Base-by-base conservation (phyloP, 352 stramenopile genomes). In the Globisporangium polare region DNA sequence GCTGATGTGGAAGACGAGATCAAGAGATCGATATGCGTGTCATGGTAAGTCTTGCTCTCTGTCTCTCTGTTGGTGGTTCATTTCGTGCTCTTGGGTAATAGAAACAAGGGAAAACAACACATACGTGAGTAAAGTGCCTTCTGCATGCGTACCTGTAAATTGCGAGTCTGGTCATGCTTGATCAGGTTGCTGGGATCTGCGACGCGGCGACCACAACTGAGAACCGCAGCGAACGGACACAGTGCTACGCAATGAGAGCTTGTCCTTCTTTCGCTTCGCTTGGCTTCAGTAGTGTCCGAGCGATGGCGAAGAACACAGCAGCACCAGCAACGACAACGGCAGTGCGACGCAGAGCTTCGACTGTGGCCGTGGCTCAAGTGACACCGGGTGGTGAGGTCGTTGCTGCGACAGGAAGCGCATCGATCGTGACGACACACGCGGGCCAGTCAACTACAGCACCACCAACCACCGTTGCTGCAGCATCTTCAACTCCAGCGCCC, bases 31-130 rank as follows among this genome's bases (percentile, higher is more conserved):
- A n/a, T n/a, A n/a, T n/a, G n/a, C n/a, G n/a, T n/a, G n/a, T n/a
- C n/a, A n/a, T n/a, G n/a, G n/a, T n/a, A n/a, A n/a, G n/a, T n/a
- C n/a, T n/a, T n/a, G n/a, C n/a, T n/a, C n/a, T n/a, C n/a, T n/a
- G n/a, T n/a, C n/a, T n/a, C n/a, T n/a, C n/a, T n/a, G n/a, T n/a
- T n/a, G n/a, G n/a, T n/a, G n/a, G n/a, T n/a, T n/a, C n/a, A n/a
- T n/a, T n/a, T n/a, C n/a, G n/a, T n/a, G n/a, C 17, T 31, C 10
- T 29, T 51, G 42, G 22, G 49, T 51, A 47, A 58, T 58, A 58
- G 31, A 58, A 58, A 58, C 20, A 47, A 31, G 31, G n/a, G 51
- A 51, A 60, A 39, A 59, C 22, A 51, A 60, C 27, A 58, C 51
- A 8, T 17, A 41, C 27, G 31, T 20, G 8, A 18, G 24, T 31